Evolutionary conservation across 208 protist species (phyloP).

Genomic region (Angomonas ambiguus): DNA sequence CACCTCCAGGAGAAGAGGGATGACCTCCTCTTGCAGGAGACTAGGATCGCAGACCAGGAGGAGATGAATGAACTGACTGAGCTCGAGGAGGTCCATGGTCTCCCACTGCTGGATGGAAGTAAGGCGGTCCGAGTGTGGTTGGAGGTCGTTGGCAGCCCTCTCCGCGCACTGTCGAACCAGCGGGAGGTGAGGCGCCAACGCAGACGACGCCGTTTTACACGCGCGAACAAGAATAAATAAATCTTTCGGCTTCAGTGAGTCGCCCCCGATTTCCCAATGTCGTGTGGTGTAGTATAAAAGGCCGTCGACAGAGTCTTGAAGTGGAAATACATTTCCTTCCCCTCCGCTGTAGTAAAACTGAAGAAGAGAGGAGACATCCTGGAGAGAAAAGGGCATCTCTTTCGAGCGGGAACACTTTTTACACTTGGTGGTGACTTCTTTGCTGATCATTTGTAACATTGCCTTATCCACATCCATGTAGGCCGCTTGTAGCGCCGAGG

Average conservation of each 20-base stretch:
- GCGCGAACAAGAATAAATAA: not conserved
- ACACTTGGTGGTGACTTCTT: conserved; percentile 21
- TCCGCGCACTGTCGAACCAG: conserved; percentile 10
- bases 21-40: conserved; percentile 24
- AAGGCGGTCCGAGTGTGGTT: not conserved
- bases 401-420: not conserved
- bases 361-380: conserved; percentile 24
- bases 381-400: conserved; percentile 10
- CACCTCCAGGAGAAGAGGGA: conserved; percentile 34
- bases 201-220: not conserved
- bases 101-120: conserved; percentile 3
- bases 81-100: conserved; percentile 27
- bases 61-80: conserved; percentile 20
- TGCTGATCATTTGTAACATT: conserved; percentile 25
- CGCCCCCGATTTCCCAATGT: not conserved
- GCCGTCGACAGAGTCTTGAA: conserved; percentile 25
- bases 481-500: conserved; percentile 40
- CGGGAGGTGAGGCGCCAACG: not conserved
- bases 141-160: not conserved
- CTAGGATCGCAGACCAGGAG: conserved; percentile 18
- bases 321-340: conserved; percentile 11
- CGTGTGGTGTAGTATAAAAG: conserved; percentile 16
- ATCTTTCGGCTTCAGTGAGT: not conserved
- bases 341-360: conserved; percentile 18
- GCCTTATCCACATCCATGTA: conserved; percentile 46